Conservation (phyloP, 2,329 filamentous ascomycete species). For the Arthroderma sp. region DNA sequence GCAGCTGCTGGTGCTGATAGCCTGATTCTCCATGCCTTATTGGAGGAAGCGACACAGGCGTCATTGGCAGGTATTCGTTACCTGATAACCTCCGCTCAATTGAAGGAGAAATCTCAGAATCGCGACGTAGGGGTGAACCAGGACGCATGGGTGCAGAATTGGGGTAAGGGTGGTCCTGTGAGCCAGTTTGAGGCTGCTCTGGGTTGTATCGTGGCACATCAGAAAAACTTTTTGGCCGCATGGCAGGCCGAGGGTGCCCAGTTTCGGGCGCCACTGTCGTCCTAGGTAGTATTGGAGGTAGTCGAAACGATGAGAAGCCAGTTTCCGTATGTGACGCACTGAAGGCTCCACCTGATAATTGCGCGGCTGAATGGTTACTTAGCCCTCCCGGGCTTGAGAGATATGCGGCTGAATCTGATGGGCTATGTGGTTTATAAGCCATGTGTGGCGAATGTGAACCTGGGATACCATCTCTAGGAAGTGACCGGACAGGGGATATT, state of each 20-base stretch:
- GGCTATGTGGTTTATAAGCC: conserved; percentile 3
- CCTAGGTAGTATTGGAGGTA: conserved; percentile 1
- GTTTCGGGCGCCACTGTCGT: not conserved
- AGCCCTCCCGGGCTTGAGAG: conserved; percentile 1
- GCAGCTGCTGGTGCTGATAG: too few relatives aligned
- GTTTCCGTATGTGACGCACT: not conserved
- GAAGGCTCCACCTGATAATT: not conserved
- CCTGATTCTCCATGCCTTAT: not conserved
- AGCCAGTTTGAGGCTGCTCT: not conserved
- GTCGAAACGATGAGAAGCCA: conserved; percentile 1
- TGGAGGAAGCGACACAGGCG: conserved; percentile 1
- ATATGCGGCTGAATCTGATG: conserved; percentile 1
- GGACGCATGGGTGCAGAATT: conserved; percentile 1
- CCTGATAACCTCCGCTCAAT: not conserved
- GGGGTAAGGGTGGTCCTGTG: not conserved
- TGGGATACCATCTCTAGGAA: conserved; percentile 1
- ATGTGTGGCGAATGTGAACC: conserved; percentile 2
- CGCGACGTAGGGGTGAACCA: not conserved
- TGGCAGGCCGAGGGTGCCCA: not conserved
- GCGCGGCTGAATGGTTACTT: not conserved
- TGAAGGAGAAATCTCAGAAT: not conserved
- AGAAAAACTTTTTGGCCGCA: not conserved
- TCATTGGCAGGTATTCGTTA: not conserved
- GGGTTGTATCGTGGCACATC: conserved; percentile 1
- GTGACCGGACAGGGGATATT: conserved; percentile 1